Percentiles rank a stretch among this genome's conserved stretches.
Conservation (phyloP, 2,329 filamentous ascomycete genomes). For the Neobulgaria alba region DNA sequence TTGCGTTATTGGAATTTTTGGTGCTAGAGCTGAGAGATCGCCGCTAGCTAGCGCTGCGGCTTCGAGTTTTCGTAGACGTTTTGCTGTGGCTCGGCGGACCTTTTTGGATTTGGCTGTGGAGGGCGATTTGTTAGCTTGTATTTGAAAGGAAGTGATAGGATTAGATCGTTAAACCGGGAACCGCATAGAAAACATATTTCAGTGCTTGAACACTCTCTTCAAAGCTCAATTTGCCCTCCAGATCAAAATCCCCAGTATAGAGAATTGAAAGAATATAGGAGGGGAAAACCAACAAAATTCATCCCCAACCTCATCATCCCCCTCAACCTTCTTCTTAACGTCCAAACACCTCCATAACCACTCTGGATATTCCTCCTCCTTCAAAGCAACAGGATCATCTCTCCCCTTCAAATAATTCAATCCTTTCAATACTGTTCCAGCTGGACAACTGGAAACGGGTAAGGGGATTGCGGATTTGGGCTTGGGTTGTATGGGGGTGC, state of each 20-base stretch:
- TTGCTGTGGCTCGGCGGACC: slow-evolving; percentile 63
- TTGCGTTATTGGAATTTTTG: slow-evolving; percentile 66
- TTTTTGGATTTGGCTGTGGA: slow-evolving; percentile 73
- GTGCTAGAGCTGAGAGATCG: slow-evolving; percentile 55
- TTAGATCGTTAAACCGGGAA: neutral
- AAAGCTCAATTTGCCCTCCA: too few species aligned
- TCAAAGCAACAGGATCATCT: slow-evolving; percentile 62
- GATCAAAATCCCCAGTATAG: neutral
- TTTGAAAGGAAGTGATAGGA: neutral
- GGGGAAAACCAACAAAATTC: slow-evolving; percentile 61
- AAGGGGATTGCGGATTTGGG: slow-evolving; percentile 7
- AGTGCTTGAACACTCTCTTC: too few species aligned
- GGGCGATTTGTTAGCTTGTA: slow-evolving; percentile 3
- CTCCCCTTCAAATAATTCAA: slow-evolving; percentile 71
- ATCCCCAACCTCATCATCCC: slow-evolving; percentile 52
- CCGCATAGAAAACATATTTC: too few species aligned
- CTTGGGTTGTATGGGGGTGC: slow-evolving; percentile 3
- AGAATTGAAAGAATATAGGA: neutral
- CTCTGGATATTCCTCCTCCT: slow-evolving; percentile 67
- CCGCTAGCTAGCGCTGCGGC: slow-evolving; percentile 53
- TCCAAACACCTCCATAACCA: slow-evolving; percentile 74
- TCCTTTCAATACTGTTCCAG: slow-evolving; percentile 63
- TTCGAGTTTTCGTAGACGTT: slow-evolving; percentile 49
- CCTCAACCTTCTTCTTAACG: slow-evolving; percentile 41
- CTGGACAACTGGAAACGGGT: slow-evolving; percentile 30